A percentile compares a stretch with the other conserved stretches of the same genome.
These are phyloP conservation scores for Epipyxis sp. DNA, from an alignment of 108 stramenopile species.

Conservation along the genomic window DNA sequence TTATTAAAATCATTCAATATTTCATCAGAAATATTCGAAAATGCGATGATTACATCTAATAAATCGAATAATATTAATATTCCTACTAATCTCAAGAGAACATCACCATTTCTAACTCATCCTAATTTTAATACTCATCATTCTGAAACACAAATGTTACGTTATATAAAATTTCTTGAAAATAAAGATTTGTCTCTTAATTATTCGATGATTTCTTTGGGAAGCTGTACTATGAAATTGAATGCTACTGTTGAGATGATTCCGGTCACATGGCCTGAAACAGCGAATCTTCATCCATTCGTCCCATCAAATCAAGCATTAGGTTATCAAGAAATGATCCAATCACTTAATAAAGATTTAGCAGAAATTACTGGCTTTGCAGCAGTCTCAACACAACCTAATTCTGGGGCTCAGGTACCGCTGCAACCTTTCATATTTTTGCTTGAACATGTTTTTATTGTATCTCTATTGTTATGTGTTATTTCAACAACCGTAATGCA, in stretches of 20 bases:
- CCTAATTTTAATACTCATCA: slow-evolving; percentile 92
- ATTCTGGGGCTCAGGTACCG: slow-evolving; percentile 95
- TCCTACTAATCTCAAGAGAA: slow-evolving; percentile 33
- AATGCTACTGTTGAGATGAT: slow-evolving; percentile 97
- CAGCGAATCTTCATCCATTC: slow-evolving; percentile 95
- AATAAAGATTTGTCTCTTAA: slow-evolving; percentile 94
- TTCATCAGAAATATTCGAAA: not conserved
- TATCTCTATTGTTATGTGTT: too few species aligned
- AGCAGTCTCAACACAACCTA: slow-evolving; percentile 95
- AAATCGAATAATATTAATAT: not conserved
- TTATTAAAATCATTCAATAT: slow-evolving; percentile 72
- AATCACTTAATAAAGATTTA: slow-evolving; percentile 83
- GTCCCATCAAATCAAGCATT: slow-evolving; percentile 85
- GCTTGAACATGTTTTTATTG: too few species aligned
- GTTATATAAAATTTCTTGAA: slow-evolving; percentile 91
- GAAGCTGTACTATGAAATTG: slow-evolving; percentile 99
- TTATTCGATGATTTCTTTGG: slow-evolving; percentile 97
- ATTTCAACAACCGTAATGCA: too few species aligned
- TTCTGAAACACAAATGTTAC: slow-evolving; percentile 92
- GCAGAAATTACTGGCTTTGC: slow-evolving; percentile 97
- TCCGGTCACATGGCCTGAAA: slow-evolving; percentile 96
- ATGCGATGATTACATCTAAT: not conserved
- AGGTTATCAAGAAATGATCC: slow-evolving; percentile 90
- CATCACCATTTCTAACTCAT: slow-evolving; percentile 70
- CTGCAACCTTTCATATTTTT: too few species aligned